Evolutionary conservation across 2,329 filamentous ascomycete species (phyloP).

Genomic region (Sporothrix brunneoviolacea): DNA sequence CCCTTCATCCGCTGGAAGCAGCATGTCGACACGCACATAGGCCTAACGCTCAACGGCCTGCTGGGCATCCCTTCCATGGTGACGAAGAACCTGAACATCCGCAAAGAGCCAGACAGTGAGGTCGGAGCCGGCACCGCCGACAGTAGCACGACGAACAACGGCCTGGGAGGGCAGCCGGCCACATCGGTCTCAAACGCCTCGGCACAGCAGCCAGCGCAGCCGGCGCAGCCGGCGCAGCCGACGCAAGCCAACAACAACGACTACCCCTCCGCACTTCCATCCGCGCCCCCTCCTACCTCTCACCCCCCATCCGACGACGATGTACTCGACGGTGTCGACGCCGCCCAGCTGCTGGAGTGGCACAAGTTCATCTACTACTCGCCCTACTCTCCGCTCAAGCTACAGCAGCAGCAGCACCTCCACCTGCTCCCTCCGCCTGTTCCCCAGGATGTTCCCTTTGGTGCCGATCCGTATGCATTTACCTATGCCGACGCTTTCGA

Average conservation of each 20-base stretch:
- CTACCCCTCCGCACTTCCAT: background rate
- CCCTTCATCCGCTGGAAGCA: conserved; percentile 37
- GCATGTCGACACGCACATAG: conserved; percentile 33
- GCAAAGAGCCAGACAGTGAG: conserved; percentile 4
- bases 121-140: background rate
- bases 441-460: conserved; percentile 36
- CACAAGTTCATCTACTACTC: conserved; percentile 32
- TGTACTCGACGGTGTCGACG: conserved; percentile 17
- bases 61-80: conserved; percentile 24
- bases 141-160: no score
- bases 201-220: no score
- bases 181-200: background rate
- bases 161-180: background rate
- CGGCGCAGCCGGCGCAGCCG: background rate
- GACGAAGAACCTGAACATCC: conserved; percentile 22
- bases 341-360: conserved; percentile 22
- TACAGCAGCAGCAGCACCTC: conserved; percentile 26
- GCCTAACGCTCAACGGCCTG: conserved; percentile 25
- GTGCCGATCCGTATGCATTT: conserved; percentile 33
- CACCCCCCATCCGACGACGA: background rate
- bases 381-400: conserved; percentile 38
- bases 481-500: conserved; percentile 53
- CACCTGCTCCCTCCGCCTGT: conserved; percentile 38
- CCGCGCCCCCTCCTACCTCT: background rate
- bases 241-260: background rate